Base-by-base conservation (phyloP, 805 yeast species). In the Candida odintsovae region DNA sequence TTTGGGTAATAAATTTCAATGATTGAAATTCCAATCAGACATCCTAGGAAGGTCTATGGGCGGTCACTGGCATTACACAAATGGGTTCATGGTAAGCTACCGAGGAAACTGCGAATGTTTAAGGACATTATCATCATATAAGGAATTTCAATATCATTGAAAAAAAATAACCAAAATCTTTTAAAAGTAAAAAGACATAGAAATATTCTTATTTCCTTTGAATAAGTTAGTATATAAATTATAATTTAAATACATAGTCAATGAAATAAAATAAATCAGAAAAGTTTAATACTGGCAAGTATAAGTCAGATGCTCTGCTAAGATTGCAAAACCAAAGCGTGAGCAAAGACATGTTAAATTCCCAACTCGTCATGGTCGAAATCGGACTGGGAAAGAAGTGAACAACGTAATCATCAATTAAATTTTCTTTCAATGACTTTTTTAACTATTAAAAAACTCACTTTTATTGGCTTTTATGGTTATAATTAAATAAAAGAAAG, bases 81-180 rank as follows among this genome's bases (percentile, higher is more conserved):
- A 75, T 84, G 86, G 90, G 90, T 83, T 84, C 89, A 70, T 70
- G 76, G 90, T 82, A 80, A 75, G 80, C 86, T 85, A 83, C 90
- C 94, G 94, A 79, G 92, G 90, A 85, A 84, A 85, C 94, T 85
- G 94, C 92, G 94, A 85, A 84, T 84, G 94, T 83, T 76, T 69
- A 73, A 73, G 83, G 82, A 69, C 13, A 69, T 72, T 73, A 80
- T 84, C 90, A 84, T 85, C 94, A 84, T 80, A 67, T 80, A 67
- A 45, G 41, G 25, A 41, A 40, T 33, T 10, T 33, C 20, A 18
- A 16, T 16, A 16, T 28, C 18, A 16, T 33, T 11, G 9, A 37
- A 28, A 11, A n/a, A n/a, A n/a, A n/a, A n/a, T n/a, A n/a, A n/a
- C n/a, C 41, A 42, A 21, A 21, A 26, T 22, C 21, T 5, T 19